Evolutionary conservation across 2,329 filamentous ascomycete species (phyloP), one percentile per base, ranked within the genome.

Genomic region (Aspergillus sp.): DNA sequence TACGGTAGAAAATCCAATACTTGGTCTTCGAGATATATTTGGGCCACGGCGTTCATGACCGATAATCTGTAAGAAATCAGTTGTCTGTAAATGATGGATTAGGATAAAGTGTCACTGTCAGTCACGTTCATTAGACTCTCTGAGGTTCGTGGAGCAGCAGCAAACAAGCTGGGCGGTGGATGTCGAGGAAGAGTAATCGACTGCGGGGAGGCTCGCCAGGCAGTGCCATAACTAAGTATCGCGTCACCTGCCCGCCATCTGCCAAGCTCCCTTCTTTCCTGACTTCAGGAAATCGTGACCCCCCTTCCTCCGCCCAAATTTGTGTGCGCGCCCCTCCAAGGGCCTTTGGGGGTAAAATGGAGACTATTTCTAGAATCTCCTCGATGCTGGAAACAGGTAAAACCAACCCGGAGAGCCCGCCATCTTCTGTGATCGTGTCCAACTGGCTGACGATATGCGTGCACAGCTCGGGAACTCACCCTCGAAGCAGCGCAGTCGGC

Each of bases 401-500:
- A n/a, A 24, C 53, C 47, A 39, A 29, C 29, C 14, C 53, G 24
- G 18, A 22, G 36, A 54, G 26, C 32, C 49, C 47, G 52, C 11
- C 32, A 3, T 55, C 47, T 22, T 56, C 45, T 55, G 52, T 55
- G 39, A 49, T 49, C 54, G 49, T 59, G 55, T 63, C 65, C 59
- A 66, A 58, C 60, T 61, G 55, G 65, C 61, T 63, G 52, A 62
- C 57, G 32, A 20, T 54, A 22, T 59, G 62, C 65, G 60, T 59
- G 55, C 57, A 68, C 79, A 96, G 95, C 95, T 74, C 90, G 95
- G 78, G 95, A 98, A 79, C 88, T 99, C 73, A 99, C 95, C 58
- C 87, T 99, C 78, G 95, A 99, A 84, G 95, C 95, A 67, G 94
- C 95, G 69, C 91, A 93, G 77, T 91, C 92, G 69, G 92, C 93